Evolutionary conservation across 2,329 filamentous ascomycete species (phyloP), one percentile per base, ranked within the genome.

Genomic region (Tricladium varicosporioides): DNA sequence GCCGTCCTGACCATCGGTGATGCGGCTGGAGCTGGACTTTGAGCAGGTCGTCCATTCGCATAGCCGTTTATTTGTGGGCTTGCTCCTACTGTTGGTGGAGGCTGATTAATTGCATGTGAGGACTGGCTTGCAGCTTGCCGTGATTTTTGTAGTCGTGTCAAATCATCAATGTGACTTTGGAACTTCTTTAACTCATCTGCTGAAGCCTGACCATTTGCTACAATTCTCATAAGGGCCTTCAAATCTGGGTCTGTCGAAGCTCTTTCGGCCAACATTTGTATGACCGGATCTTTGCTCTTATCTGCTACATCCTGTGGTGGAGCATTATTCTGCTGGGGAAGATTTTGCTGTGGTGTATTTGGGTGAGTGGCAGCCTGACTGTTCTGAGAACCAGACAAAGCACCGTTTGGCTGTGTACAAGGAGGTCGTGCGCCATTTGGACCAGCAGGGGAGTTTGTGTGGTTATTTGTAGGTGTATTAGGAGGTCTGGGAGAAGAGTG

Each of bases 181-280:
- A 94, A 94, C 60, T 86, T 83, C 48, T 84, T 84, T 11, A 94
- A 74, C 69, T 94, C 88, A 13, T 85, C 81, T 40, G 84, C 81
- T 11, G 82, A 84, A 0, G 90, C 90, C 63, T 87, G 81, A 1
- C 89, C 89, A 27, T 86, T 85, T 0, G 90, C 90, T 0, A 94
- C 90, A 53, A 89, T 84, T 70, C 91, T 91, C 90, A 94, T 94
- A 0, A 94, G 76, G 36, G 88, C 85, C 56, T 91, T 86, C 9
- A 94, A 76, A 54, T 87, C 80, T 0, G 85, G 80, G 68, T 94
- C 88, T 22, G 83, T 84, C 0, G 87, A 88, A 5, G 90, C 90
- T 62, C 84, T 84, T 65, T 90, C 87, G 0, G 90, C 90, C 22
- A 94, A 75, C 61, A 89, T 85, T 51, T 91, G 86, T 55, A 94